A percentile compares a stretch with the other conserved stretches of the same genome.
Conservation (phyloP, 495 filamentous ascomycete genomes). For the Talaromyces trachyspermus region DNA sequence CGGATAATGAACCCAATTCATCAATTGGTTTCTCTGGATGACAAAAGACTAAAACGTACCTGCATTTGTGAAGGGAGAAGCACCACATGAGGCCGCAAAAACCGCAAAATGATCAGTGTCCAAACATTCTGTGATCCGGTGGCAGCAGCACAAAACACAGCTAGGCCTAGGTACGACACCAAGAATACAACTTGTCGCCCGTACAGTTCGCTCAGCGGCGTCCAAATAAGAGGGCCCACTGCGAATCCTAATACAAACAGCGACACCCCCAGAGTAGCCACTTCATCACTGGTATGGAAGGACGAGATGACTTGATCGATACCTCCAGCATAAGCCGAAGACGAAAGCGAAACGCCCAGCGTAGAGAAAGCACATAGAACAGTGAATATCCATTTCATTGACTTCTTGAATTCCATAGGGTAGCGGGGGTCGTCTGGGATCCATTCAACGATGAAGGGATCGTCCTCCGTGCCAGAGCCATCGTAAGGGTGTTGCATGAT, state of each 20-base stretch:
- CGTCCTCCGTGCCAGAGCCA: constrained; percentile 56
- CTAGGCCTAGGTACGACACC: constrained; percentile 40
- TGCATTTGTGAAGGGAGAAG: constrained; percentile 41
- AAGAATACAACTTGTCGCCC: constrained; percentile 27
- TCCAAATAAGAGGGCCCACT: constrained; percentile 22
- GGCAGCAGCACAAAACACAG: constrained; percentile 51
- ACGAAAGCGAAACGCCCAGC: constrained; percentile 61
- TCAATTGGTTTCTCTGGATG: too few relatives aligned
- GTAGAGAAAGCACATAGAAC: constrained; percentile 55
- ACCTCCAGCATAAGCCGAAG: constrained; percentile 62
- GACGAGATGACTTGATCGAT: constrained; percentile 37
- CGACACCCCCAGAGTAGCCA: constrained; percentile 45
- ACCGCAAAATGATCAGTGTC: constrained; percentile 53
- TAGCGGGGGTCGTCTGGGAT: constrained; percentile 57
- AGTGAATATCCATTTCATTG: constrained; percentile 57
- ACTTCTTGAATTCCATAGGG: constrained; percentile 45
- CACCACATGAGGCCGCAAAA: constrained; percentile 56
- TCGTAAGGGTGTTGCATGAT: constrained; percentile 47
- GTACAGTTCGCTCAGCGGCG: constrained; percentile 42
- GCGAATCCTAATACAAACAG: constrained; percentile 42
- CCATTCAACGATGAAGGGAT: constrained; percentile 63
- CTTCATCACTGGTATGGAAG: constrained; percentile 39
- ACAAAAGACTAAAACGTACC: too few relatives aligned
- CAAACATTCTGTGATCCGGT: constrained; percentile 47
- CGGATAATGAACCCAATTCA: too few relatives aligned